These are phyloP conservation scores for Hypericum androsaemum DNA, from an alignment of 345 rosid species.

Conservation along the genomic window DNA sequence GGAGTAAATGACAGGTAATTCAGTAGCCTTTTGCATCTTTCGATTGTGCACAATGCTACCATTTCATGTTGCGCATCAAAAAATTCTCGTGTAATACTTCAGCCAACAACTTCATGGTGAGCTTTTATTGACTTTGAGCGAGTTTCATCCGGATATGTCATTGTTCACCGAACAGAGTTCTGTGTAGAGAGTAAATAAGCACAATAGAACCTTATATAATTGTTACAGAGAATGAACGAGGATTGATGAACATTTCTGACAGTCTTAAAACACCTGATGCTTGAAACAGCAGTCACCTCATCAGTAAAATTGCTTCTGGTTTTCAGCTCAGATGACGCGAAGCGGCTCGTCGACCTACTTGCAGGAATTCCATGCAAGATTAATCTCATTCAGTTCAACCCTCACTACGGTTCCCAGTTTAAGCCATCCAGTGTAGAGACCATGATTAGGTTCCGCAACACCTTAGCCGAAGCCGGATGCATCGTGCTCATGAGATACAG, in stretches of 20 bases:
- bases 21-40: not conserved
- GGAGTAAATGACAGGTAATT: conserved; percentile 78
- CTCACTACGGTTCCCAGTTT: conserved; percentile 72
- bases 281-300: not conserved
- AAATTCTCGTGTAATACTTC: no score
- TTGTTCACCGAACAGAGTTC: no score
- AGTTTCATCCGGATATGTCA: no score
- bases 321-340: conserved; percentile 79
- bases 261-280: no score
- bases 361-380: conserved; percentile 94
- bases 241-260: no score
- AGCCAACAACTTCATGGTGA: no score
- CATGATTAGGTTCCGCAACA: conserved; percentile 71
- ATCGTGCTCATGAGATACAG: conserved; percentile 56
- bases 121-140: no score
- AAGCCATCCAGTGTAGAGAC: conserved; percentile 59
- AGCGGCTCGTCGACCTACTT: conserved; percentile 69
- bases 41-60: not conserved
- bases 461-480: conserved; percentile 60
- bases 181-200: no score
- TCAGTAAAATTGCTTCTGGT: not conserved
- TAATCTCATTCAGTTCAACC: conserved; percentile 82
- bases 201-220: no score
- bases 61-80: not conserved
- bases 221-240: no score